These are phyloP conservation scores for Neurospora sp. DNA, from an alignment of 495 filamentous ascomycete genomes.

Conservation along the genomic window DNA sequence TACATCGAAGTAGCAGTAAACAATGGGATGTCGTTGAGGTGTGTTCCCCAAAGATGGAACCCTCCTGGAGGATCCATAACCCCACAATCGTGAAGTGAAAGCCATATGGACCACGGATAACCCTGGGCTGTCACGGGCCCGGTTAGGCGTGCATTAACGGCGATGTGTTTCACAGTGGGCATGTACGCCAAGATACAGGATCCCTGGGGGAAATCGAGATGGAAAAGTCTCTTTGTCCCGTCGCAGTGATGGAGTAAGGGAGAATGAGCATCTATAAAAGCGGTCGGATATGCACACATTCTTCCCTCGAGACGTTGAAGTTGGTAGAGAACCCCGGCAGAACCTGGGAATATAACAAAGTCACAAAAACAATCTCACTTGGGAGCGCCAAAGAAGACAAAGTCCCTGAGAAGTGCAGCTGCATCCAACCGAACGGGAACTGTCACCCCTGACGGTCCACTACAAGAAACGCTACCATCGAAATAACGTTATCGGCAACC, in stretches of 20 bases:
- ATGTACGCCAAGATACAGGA: conserved; percentile 9
- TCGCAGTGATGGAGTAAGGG: background rate
- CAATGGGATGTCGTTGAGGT: background rate
- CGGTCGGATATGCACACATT: background rate
- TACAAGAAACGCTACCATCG: background rate
- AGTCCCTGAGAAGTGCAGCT: background rate
- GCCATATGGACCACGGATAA: background rate
- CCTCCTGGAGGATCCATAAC: background rate
- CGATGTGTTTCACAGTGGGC: conserved; percentile 14
- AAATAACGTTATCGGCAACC: background rate
- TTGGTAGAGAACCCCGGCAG: background rate
- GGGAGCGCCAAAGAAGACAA: background rate
- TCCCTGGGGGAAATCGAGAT: background rate
- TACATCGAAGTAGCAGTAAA: background rate
- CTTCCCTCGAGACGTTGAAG: background rate
- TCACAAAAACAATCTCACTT: background rate
- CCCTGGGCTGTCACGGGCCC: background rate
- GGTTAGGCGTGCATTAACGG: background rate
- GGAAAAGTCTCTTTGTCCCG: background rate
- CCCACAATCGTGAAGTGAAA: background rate
- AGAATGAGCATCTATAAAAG: background rate
- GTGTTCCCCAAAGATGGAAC: background rate
- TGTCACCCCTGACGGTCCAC: background rate
- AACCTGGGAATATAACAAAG: background rate
- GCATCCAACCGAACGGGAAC: background rate